These are phyloP conservation scores for Ustilago trichophora DNA, from an alignment of 1,284 basidiomycete genomes.

Conservation along the genomic window DNA sequence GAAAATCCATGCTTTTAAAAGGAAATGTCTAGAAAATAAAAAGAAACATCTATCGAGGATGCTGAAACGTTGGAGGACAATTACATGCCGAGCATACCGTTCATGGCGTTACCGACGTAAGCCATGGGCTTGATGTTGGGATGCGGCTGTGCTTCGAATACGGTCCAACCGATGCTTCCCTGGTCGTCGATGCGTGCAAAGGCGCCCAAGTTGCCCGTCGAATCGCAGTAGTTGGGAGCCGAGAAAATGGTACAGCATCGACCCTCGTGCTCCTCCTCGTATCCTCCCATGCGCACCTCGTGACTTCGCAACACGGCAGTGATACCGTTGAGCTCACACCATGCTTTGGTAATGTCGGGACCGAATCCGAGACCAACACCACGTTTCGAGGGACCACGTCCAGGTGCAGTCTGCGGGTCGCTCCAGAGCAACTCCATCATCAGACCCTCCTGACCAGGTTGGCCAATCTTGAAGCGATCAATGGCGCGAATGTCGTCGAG, in stretches of 20 bases:
- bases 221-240: constrained; percentile 66
- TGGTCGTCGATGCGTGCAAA: constrained; percentile 75
- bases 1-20: constrained; percentile 7
- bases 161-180: constrained; percentile 77
- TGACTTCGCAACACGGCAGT: constrained; percentile 93
- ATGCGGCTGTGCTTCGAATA: constrained; percentile 86
- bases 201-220: constrained; percentile 69
- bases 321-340: constrained; percentile 87
- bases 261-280: constrained; percentile 87
- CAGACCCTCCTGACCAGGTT: constrained; percentile 92
- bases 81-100: constrained; percentile 49
- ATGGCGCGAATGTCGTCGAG: constrained; percentile 91
- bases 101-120: constrained; percentile 70
- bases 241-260: constrained; percentile 81
- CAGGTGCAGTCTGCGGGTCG: constrained; percentile 87
- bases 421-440: constrained; percentile 81
- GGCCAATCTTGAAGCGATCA: constrained; percentile 79
- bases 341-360: constrained; percentile 72
- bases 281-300: constrained; percentile 90
- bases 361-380: constrained; percentile 96
- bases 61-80: too few relatives aligned
- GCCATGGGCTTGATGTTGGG: constrained; percentile 93
- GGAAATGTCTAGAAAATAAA: background rate
- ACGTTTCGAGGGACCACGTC: constrained; percentile 95
- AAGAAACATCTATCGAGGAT: background rate